Evolutionary conservation across 2,329 filamentous ascomycete genomes (phyloP).

Genomic region (Capronia americana): DNA sequence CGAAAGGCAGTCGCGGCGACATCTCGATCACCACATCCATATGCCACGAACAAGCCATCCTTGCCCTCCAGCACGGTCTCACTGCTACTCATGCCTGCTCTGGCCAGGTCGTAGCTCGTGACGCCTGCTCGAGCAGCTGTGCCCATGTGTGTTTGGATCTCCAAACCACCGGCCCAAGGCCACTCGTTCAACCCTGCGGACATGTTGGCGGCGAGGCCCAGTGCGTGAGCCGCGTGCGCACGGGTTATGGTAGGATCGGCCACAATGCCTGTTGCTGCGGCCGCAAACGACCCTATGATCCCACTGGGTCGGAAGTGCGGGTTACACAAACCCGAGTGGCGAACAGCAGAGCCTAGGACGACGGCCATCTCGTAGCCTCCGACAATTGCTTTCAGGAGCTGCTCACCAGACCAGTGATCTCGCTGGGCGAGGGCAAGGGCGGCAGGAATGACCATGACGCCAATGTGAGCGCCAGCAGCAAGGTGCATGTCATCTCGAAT

Average conservation of each 20-base stretch:
- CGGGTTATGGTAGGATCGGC: not conserved
- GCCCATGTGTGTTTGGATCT: slow-evolving; percentile 30
- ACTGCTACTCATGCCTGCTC: slow-evolving; percentile 23
- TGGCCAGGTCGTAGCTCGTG: slow-evolving; percentile 20
- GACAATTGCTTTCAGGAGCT: slow-evolving; percentile 20
- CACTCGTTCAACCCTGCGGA: slow-evolving; percentile 27
- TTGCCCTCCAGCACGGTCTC: slow-evolving; percentile 24
- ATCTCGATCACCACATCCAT: slow-evolving; percentile 8
- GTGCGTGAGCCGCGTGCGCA: slow-evolving; percentile 4
- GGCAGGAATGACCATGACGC: slow-evolving; percentile 25
- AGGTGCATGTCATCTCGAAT: slow-evolving; percentile 33
- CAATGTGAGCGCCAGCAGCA: slow-evolving; percentile 25
- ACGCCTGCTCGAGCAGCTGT: slow-evolving; percentile 17
- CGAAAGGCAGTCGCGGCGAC: no score
- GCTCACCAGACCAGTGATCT: slow-evolving; percentile 21
- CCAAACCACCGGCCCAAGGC: slow-evolving; percentile 26
- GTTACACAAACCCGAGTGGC: slow-evolving; percentile 12
- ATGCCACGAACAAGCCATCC: slow-evolving; percentile 24
- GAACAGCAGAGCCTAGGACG: slow-evolving; percentile 20
- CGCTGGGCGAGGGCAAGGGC: slow-evolving; percentile 26
- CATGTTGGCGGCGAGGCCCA: slow-evolving; percentile 24
- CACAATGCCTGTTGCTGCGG: slow-evolving; percentile 4
- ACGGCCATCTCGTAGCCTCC: slow-evolving; percentile 28
- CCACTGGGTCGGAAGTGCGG: slow-evolving; percentile 28
- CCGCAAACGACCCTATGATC: slow-evolving; percentile 21